Base-by-base conservation (phyloP, 2,329 filamentous ascomycete species). In the Xylaria sp. region DNA sequence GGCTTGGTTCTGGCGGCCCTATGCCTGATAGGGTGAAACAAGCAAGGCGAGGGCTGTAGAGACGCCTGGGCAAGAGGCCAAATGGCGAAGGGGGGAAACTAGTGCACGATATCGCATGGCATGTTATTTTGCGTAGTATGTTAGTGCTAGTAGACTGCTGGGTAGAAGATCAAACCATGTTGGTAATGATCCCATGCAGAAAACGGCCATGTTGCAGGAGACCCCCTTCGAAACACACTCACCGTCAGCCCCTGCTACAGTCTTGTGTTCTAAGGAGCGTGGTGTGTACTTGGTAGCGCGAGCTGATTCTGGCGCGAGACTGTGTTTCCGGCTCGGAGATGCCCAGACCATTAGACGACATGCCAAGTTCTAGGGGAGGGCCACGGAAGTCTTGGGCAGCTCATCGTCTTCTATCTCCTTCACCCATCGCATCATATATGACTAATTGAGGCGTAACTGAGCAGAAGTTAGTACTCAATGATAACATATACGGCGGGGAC, bases 151-250 rank as follows among this genome's bases (percentile, higher is more conserved):
- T 20, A 48, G 61, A 15, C 23, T 7, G 50, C 1, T 28, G 50
- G 50, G 28, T 48, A 46, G 62, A 34, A 37, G 66, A 69, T 69
- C 63, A 69, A 69, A 69, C 66, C 15, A 18, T 25, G 46, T n/a
- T 59, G 57, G 46, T 15, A 50, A 41, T 37, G 1, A 20, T 10
- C 25, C 62, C 18, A 59, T 54, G 51, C 32, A 50, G 44, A 44
- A 44, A 4, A 20, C 52, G 10, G 37, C 28, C 46, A 56, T 51
- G 48, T 32, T 39, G 46, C 20, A 15, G 32, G 52, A 4, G 12
- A 13, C 48, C 37, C 59, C 50, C 61, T 34, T 63, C 52, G 62
- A 64, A 64, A 64, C 52, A 64, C 52, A 56, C 3, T 39, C 34
- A 41, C 34, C 34, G 54, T 20, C 18, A 56, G 18, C 51, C 28